Conservation (phyloP, 805 yeast genomes). For the Schwanniomyces yamadae region DNA sequence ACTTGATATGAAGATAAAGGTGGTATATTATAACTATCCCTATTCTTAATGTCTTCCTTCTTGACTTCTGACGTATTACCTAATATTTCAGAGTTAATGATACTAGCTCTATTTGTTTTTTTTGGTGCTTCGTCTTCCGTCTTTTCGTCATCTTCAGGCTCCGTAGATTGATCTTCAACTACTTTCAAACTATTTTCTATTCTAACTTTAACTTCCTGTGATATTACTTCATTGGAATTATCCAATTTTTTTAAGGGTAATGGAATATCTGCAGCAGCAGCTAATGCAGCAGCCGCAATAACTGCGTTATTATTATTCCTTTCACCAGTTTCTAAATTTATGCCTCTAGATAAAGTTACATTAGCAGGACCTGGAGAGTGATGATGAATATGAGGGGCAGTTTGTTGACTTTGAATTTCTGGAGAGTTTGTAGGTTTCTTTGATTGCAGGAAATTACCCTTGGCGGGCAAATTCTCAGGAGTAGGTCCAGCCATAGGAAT, state of each 20-base stretch:
- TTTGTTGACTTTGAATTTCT: conserved; percentile 3
- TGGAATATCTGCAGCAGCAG: conserved; percentile 79
- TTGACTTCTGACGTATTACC: neutral
- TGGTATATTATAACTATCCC: conserved; percentile 18
- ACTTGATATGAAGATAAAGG: conserved; percentile 54
- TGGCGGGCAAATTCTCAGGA: neutral
- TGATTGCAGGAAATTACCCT: conserved; percentile 2
- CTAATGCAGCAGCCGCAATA: conserved; percentile 81
- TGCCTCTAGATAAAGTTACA: conserved; percentile 39
- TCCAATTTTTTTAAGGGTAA: conserved; percentile 43
- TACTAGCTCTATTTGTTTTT: neutral
- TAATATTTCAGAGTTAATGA: neutral
- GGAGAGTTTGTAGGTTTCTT: conserved; percentile 24
- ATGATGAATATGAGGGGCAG: conserved; percentile 6
- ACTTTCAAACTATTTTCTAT: neutral
- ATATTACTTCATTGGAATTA: neutral
- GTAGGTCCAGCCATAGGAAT: neutral
- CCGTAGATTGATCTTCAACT: conserved; percentile 9
- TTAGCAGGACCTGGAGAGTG: conserved; percentile 49
- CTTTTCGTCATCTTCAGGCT: conserved; percentile 21
- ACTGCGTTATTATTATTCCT: conserved; percentile 49
- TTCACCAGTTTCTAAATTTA: conserved; percentile 32
- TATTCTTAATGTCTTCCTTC: neutral
- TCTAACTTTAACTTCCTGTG: neutral
- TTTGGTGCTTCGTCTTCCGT: conserved; percentile 23